phyloP scores from a whole-genome alignment of 495 filamentous ascomycete genomes.

The Tuber indicum region DNA sequence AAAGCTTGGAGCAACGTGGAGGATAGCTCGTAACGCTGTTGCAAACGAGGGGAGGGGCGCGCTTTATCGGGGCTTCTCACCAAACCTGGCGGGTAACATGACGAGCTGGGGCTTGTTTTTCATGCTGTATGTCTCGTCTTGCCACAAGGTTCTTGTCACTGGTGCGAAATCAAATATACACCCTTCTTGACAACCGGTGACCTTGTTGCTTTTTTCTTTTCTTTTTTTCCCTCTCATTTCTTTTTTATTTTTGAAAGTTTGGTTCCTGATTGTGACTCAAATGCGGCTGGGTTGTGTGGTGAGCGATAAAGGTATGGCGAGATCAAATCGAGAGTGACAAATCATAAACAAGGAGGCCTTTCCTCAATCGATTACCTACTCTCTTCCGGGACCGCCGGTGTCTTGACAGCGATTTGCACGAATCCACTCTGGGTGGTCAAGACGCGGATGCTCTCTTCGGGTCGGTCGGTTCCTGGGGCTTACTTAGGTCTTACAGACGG shows the following conservation, averaged over 20 bases:
- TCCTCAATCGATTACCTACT: conserved; percentile 74
- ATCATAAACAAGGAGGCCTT: conserved; percentile 44
- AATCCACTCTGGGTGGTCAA: conserved; percentile 99
- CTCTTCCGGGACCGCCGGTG: conserved; percentile 70
- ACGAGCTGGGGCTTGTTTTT: conserved; percentile 92
- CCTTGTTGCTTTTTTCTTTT: not conserved
- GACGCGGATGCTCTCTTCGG: conserved; percentile 89
- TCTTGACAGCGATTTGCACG: conserved; percentile 68
- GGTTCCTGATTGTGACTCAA: conserved; percentile 37
- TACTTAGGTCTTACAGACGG: conserved; percentile 73
- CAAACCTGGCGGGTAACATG: conserved; percentile 86
- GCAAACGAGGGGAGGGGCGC: conserved; percentile 54
- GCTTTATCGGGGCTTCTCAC: conserved; percentile 81
- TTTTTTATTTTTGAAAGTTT: conserved; percentile 10
- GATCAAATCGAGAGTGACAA: conserved; percentile 38
- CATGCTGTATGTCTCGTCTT: conserved; percentile 51
- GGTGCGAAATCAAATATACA: conserved; percentile 1
- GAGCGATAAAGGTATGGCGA: conserved; percentile 39
- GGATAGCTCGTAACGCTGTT: conserved; percentile 52
- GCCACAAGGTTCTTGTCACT: conserved; percentile 8
- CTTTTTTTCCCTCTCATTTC: not conserved
- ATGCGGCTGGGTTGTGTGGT: not conserved
- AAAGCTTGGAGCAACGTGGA: conserved; percentile 50
- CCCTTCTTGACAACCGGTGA: not conserved
- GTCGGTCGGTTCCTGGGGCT: conserved; percentile 57